Percentiles rank a stretch among this genome's conserved stretches.
phyloP scores from a whole-genome alignment of 83 land plant species.

The Larix sibirica region DNA sequence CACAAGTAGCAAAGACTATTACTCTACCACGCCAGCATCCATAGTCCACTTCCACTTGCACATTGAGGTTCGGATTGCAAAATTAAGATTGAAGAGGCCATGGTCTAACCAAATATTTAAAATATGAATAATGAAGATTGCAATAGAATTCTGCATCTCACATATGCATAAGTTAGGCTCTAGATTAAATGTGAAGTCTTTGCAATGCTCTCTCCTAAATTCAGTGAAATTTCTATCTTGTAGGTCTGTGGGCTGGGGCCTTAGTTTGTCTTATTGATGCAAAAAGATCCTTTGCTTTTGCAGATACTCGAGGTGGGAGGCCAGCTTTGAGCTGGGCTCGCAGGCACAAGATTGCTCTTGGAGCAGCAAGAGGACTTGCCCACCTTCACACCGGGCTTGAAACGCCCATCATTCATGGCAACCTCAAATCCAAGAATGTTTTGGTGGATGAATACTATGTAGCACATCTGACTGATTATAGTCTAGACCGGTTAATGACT shows the following conservation, averaged over 20 bases:
- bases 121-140: too few relatives aligned
- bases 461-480: conserved; percentile 63
- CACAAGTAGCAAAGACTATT: background rate
- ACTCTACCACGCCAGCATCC: background rate
- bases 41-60: background rate
- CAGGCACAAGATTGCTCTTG: conserved; percentile 76
- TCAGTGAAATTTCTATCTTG: too few relatives aligned
- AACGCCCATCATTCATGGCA: conserved; percentile 70
- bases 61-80: background rate
- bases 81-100: background rate
- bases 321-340: conserved; percentile 74
- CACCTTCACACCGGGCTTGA: conserved; percentile 66
- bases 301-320: conserved; percentile 58
- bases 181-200: too few relatives aligned
- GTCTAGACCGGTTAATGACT: conserved; percentile 71
- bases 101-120: too few relatives aligned
- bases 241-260: background rate
- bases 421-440: conserved; percentile 72
- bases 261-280: background rate
- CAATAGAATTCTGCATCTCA: too few relatives aligned
- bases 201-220: too few relatives aligned
- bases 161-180: too few relatives aligned
- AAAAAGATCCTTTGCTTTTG: background rate
- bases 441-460: conserved; percentile 76
- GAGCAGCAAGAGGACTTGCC: conserved; percentile 69